Base-by-base conservation (phyloP, 306 rosid species). In the Purshia tridentata region DNA sequence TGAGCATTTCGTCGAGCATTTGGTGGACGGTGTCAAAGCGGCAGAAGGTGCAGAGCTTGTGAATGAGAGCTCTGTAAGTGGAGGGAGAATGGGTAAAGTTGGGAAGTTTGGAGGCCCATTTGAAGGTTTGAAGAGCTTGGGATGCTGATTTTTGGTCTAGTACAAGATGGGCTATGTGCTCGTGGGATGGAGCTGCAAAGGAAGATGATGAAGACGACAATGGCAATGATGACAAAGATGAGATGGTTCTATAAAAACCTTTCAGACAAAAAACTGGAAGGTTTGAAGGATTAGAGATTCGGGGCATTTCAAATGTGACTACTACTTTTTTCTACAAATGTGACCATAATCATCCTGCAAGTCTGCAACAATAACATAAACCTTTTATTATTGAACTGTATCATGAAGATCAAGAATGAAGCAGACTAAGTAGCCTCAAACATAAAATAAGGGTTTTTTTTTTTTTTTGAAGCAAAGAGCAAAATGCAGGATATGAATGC, bases 1-100 rank as follows among this genome's bases (percentile, higher is more conserved):
- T 40, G 3, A 93, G 89, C 90, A 88, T 89, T 86, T 92, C 88
- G 9, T 89, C 87, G 81, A 91, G 92, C 89, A 89, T 69, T 67
- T 87, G 88, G 81, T 87, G 77, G 87, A 83, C 88, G 0, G 81
- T 78, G 67, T 88, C 88, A 19, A 91, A 85, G 19, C 79, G 87
- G 41, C 81, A 89, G 56, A 91, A 91, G 41, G 79, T 3, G 10
- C 97, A 88, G 0, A 91, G 85, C 76, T 82, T 88, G 75, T 84
- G 89, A 73, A 89, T 79, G 72, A 91, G 75, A 3, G 92, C 84
- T 2, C 90, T 83, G 80, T 84, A 91, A 10, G 97, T 91, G 70
- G 97, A 84, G 20, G 81, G 84, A 11, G 94, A 84, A 71, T 88
- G 92, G 18, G 6, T 29, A 76, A 87, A 87, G 42, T 76, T 66